phyloP scores from a whole-genome alignment of 371 early-diverging fungal species.

The Lichtheimia ramosa region DNA sequence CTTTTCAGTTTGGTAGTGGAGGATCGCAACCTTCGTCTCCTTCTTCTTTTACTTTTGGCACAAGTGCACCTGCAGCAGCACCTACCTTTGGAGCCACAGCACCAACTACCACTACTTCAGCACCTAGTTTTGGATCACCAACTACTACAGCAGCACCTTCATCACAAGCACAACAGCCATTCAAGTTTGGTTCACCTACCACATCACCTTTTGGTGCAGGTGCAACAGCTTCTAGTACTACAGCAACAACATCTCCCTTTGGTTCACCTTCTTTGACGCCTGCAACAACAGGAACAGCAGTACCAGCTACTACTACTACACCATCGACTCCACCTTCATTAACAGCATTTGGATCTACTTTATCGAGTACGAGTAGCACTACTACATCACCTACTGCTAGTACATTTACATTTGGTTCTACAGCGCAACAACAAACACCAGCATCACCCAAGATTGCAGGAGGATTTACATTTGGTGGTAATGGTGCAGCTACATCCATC shows the following conservation, averaged over 20 bases:
- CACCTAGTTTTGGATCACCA: background rate
- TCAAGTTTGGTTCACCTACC: constrained; percentile 5
- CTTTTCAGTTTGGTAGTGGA: too few species aligned
- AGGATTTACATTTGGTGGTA: background rate
- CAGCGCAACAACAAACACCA: background rate
- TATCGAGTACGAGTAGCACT: background rate
- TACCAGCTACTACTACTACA: background rate
- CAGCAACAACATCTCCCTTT: background rate
- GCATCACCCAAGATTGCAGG: background rate
- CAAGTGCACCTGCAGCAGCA: background rate
- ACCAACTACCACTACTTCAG: background rate
- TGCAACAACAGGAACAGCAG: too few species aligned
- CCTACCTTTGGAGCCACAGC: background rate
- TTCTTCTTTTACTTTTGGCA: background rate
- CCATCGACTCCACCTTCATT: background rate
- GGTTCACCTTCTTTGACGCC: background rate
- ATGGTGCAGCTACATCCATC: background rate
- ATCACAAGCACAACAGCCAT: background rate
- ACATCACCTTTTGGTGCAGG: background rate
- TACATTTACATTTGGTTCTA: background rate
- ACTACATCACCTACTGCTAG: too few species aligned
- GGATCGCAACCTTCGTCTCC: too few species aligned
- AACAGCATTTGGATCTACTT: background rate
- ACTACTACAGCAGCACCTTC: background rate
- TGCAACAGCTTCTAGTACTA: background rate